phyloP scores from a whole-genome alignment of 2,329 filamentous ascomycete species.

The Fonsecaea erecta region DNA sequence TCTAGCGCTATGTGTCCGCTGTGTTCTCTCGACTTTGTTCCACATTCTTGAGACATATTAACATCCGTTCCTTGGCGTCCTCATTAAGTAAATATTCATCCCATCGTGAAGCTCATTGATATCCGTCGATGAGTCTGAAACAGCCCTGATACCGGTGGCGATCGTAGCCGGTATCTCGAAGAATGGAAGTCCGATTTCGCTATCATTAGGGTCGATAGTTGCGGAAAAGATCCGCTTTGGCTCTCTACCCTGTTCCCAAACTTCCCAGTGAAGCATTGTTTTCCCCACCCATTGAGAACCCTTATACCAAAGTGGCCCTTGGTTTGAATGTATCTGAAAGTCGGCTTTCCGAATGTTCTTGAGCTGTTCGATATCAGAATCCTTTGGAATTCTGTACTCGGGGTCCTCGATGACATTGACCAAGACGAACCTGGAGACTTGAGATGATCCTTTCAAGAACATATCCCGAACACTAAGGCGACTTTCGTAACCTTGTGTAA shows the following conservation, averaged over 20 bases:
- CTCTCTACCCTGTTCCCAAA: constrained; percentile 9
- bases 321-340: constrained; percentile 8
- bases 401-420: background rate
- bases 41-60: background rate
- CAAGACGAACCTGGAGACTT: constrained; percentile 3
- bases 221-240: background rate
- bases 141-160: background rate
- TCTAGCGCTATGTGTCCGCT: no score
- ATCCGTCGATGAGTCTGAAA: no score
- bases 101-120: no score
- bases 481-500: background rate
- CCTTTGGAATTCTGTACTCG: background rate
- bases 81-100: no score
- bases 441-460: background rate
- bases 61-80: no score
- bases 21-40: background rate
- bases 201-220: background rate
- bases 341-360: background rate
- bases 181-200: constrained; percentile 4
- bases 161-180: constrained; percentile 9
- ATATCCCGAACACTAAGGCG: background rate
- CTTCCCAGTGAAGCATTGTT: background rate
- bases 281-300: background rate
- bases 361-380: background rate
- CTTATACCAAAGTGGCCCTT: constrained; percentile 1